Conservation (phyloP, 148 eudicot genomes). For the Nyssa sinensis region DNA sequence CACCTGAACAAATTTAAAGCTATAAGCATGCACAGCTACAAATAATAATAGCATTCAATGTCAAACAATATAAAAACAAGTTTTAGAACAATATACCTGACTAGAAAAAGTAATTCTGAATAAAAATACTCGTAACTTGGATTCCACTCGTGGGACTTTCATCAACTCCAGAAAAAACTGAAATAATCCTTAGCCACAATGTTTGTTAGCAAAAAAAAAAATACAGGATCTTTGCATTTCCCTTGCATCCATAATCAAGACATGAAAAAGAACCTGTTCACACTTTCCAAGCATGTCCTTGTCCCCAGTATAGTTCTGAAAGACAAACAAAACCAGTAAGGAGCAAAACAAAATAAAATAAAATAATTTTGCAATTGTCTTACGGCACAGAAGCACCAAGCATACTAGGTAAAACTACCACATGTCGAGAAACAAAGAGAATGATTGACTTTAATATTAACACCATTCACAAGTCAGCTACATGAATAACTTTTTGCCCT, state of each 20-base stretch:
- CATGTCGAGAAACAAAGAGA: neutral
- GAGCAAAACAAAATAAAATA: neutral
- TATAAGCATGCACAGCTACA: conserved; percentile 6
- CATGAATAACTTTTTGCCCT: neutral
- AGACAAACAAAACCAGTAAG: conserved; percentile 19
- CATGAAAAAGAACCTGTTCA: conserved; percentile 62
- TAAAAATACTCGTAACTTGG: conserved; percentile 93
- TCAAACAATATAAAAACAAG: neutral
- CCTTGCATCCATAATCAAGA: conserved; percentile 1
- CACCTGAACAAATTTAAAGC: conserved; percentile 46
- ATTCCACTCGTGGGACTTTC: conserved; percentile 96
- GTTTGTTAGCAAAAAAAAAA: conserved; percentile 22
- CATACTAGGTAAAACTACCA: neutral
- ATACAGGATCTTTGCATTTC: neutral
- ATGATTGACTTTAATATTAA: neutral
- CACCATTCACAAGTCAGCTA: neutral
- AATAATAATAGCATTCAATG: conserved; percentile 2
- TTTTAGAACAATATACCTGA: conserved; percentile 51
- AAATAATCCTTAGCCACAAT: conserved; percentile 28
- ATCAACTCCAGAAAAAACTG: conserved; percentile 96
- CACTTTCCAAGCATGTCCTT: conserved; percentile 97
- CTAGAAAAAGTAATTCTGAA: conserved; percentile 78
- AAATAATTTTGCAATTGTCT: neutral
- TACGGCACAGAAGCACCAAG: neutral
- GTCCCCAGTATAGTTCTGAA: conserved; percentile 83